Conservation (phyloP, 2,329 filamentous ascomycete species). For the Hortaea werneckii region DNA sequence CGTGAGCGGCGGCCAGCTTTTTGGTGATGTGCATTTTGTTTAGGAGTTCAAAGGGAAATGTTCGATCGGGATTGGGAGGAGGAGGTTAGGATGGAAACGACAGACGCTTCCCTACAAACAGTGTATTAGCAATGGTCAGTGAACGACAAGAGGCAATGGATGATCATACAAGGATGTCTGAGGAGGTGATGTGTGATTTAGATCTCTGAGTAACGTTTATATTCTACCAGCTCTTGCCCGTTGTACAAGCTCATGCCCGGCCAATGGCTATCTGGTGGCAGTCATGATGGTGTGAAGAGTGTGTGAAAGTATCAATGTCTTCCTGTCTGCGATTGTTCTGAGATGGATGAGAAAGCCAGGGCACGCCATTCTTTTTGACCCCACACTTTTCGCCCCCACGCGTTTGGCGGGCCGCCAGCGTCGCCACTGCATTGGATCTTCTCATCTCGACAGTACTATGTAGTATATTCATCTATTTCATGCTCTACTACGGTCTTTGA, state of each 20-base stretch:
- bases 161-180: not conserved
- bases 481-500: too few relatives aligned
- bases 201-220: slow-evolving; percentile 20
- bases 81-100: too few relatives aligned
- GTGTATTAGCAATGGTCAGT: too few relatives aligned
- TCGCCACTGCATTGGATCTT: not conserved
- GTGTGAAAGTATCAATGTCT: too few relatives aligned
- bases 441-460: not conserved
- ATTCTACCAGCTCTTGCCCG: slow-evolving; percentile 24
- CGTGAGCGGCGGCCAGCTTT: slow-evolving; percentile 75
- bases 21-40: slow-evolving; percentile 83
- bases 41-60: not conserved
- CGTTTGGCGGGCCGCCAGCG: not conserved
- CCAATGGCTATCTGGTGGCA: not conserved
- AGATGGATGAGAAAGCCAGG: not conserved
- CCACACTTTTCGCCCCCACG: not conserved
- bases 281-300: not conserved
- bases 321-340: not conserved
- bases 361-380: not conserved
- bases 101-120: too few relatives aligned
- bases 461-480: too few relatives aligned
- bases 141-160: too few relatives aligned
- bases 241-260: slow-evolving; percentile 24
- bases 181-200: slow-evolving; percentile 5
- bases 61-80: not conserved